These are phyloP conservation scores for Linnemannia schmuckeri DNA, from an alignment of 192 early-diverging fungal genomes.

Conservation along the genomic window DNA sequence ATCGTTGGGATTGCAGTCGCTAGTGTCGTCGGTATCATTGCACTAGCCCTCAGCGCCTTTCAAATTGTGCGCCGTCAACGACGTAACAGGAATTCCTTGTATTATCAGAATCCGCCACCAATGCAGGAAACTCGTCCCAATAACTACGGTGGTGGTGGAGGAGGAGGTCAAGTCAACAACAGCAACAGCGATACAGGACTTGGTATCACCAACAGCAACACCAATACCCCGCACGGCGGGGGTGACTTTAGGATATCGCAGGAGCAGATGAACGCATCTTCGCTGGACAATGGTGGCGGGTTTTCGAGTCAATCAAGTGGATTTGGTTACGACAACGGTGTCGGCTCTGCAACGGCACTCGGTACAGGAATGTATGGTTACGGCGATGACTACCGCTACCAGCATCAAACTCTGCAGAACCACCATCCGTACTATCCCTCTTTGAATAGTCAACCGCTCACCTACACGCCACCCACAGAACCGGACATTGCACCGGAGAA, in stretches of 20 bases:
- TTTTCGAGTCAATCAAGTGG: neutral
- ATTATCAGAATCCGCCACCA: neutral
- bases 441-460: neutral
- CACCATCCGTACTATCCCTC: constrained; percentile 13
- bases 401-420: neutral
- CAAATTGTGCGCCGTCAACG: neutral
- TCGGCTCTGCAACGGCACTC: neutral
- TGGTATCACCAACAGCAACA: neutral
- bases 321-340: neutral
- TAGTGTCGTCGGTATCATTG: constrained; percentile 6
- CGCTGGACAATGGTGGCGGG: constrained; percentile 12
- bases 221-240: neutral
- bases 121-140: constrained; percentile 21
- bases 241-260: neutral
- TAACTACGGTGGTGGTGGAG: neutral
- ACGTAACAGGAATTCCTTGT: neutral
- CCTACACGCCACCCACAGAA: constrained; percentile 18
- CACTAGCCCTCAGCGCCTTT: neutral
- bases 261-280: neutral
- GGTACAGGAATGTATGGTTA: constrained; percentile 13
- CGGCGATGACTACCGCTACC: neutral
- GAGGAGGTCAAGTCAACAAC: neutral
- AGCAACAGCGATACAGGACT: neutral
- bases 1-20: constrained; percentile 36
- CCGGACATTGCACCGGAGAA: constrained; percentile 5